Evolutionary conservation across 345 rosid species (phyloP).

Genomic region (Linum trigynum): DNA sequence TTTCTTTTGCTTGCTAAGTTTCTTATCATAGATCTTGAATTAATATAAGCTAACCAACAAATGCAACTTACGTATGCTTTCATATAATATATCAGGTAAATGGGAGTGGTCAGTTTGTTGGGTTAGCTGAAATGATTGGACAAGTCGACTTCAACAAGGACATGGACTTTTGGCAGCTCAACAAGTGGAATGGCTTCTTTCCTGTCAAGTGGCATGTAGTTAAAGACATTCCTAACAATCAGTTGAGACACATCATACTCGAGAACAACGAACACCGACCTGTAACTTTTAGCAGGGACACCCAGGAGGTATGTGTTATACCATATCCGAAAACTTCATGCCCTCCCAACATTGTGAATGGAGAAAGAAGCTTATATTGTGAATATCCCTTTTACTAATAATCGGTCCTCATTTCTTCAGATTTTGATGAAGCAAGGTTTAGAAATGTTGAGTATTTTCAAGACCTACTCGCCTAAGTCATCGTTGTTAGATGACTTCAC

Average conservation of each 20-base stretch:
- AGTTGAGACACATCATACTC: constrained; percentile 49
- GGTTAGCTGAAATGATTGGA: constrained; percentile 74
- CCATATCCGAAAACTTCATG: background rate
- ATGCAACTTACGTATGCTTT: background rate
- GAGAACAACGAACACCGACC: constrained; percentile 58
- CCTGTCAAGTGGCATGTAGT: constrained; percentile 69
- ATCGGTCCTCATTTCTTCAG: constrained; percentile 17
- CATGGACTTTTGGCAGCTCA: constrained; percentile 74
- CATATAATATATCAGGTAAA: constrained; percentile 39
- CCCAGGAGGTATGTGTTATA: constrained; percentile 52
- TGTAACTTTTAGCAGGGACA: constrained; percentile 68
- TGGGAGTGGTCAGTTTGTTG: constrained; percentile 80
- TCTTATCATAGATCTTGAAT: background rate
- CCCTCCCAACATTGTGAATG: background rate
- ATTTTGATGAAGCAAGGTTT: constrained; percentile 54
- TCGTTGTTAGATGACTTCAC: constrained; percentile 56
- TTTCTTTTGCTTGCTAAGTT: constrained; percentile 2
- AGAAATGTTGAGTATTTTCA: constrained; percentile 58
- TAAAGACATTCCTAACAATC: constrained; percentile 63
- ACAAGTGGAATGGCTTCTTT: constrained; percentile 76
- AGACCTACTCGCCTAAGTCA: constrained; percentile 35
- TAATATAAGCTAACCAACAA: background rate
- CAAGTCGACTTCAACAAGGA: constrained; percentile 60
- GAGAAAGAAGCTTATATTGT: no score
- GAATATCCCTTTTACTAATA: background rate